phyloP scores from a whole-genome alignment of 306 rosid genomes.

The Oemleria cerasiformis region DNA sequence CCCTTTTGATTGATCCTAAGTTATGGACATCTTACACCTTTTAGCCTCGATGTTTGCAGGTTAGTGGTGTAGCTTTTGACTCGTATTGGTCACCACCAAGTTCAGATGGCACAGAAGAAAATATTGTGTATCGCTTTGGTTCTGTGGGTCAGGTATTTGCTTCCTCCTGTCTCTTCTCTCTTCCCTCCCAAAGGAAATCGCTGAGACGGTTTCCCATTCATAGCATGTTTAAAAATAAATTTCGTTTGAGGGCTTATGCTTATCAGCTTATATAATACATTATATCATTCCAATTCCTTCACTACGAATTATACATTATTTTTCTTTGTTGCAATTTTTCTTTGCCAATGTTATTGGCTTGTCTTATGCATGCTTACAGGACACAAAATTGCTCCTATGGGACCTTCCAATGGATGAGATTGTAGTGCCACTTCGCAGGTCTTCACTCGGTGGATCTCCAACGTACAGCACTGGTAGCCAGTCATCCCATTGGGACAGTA shows the following conservation, averaged over 20 bases:
- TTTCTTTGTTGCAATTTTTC: background rate
- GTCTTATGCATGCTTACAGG: conserved; percentile 38
- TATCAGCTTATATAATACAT: background rate
- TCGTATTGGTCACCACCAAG: conserved; percentile 92
- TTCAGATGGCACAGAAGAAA: conserved; percentile 70
- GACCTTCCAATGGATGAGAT: conserved; percentile 88
- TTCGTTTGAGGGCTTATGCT: background rate
- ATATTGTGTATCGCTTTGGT: conserved; percentile 82
- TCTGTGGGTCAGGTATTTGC: conserved; percentile 93
- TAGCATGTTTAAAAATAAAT: background rate
- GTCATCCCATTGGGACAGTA: conserved; percentile 90
- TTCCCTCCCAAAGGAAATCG: background rate
- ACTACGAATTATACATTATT: background rate
- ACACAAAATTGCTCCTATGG: conserved; percentile 94
- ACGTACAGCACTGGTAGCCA: conserved; percentile 89
- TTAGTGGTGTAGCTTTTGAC: conserved; percentile 97
- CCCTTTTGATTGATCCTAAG: background rate
- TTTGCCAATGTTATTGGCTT: background rate
- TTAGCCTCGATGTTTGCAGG: conserved; percentile 46
- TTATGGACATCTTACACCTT: conserved; percentile 8
- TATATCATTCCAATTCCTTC: background rate
- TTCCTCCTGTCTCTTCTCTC: background rate
- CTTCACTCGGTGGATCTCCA: conserved; percentile 91
- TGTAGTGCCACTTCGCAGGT: conserved; percentile 76
- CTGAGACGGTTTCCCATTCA: background rate